A percentile compares a stretch with the other conserved stretches of the same genome.
Conservation (phyloP, 1,139 yeast genomes). For the Candida pseudoviswanathii region DNA sequence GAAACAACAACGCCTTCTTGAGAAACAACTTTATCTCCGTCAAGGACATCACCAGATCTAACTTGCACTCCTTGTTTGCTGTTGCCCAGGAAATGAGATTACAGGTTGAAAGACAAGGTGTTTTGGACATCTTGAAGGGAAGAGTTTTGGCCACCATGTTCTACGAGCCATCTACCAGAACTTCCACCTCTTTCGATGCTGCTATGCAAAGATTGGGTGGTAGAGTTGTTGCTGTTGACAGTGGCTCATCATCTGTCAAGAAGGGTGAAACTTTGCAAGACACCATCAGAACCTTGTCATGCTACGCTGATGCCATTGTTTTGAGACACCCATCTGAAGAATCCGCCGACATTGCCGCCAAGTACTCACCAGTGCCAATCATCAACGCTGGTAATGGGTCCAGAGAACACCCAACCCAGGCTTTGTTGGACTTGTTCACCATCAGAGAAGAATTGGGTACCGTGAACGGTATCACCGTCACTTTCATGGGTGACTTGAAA, state of each 20-base stretch:
- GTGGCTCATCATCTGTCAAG: slow-evolving; percentile 86
- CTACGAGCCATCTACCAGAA: slow-evolving; percentile 98
- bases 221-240: slow-evolving; percentile 85
- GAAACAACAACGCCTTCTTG: slow-evolving; percentile 84
- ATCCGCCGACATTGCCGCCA: slow-evolving; percentile 92
- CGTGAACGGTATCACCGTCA: slow-evolving; percentile 95
- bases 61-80: slow-evolving; percentile 88
- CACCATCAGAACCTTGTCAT: slow-evolving; percentile 90
- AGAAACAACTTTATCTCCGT: slow-evolving; percentile 88
- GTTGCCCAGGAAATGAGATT: slow-evolving; percentile 98
- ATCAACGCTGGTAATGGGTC: slow-evolving; percentile 98
- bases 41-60: slow-evolving; percentile 80
- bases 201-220: slow-evolving; percentile 99
- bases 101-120: slow-evolving; percentile 96
- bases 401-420: slow-evolving; percentile 98
- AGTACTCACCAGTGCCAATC: slow-evolving; percentile 95
- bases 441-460: slow-evolving; percentile 99
- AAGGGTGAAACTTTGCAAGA: slow-evolving; percentile 99
- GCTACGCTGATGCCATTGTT: slow-evolving; percentile 96
- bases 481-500: slow-evolving; percentile 98
- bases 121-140: slow-evolving; percentile 85
- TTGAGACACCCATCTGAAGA: slow-evolving; percentile 94
- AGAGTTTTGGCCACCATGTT: slow-evolving; percentile 92
- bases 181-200: slow-evolving; percentile 94
- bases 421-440: slow-evolving; percentile 94